phyloP scores from a whole-genome alignment of 2,329 filamentous ascomycete species.

The Aspergillus sergii region DNA sequence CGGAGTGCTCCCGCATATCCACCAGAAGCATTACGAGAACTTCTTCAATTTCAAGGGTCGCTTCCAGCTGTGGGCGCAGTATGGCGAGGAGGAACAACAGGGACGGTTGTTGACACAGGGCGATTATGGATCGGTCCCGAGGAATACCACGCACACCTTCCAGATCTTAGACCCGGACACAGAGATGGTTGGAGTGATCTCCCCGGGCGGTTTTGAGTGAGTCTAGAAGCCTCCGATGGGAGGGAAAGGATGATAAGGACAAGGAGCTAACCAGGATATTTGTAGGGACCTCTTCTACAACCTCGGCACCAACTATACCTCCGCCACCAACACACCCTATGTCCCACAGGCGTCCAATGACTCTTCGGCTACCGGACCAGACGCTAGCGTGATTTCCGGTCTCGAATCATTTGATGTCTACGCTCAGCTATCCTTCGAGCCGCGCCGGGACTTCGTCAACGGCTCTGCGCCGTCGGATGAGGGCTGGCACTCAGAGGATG shows the following conservation, averaged over 20 bases:
- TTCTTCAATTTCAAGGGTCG: constrained; percentile 51
- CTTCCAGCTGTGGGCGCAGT: constrained; percentile 50
- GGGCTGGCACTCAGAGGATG: constrained; percentile 44
- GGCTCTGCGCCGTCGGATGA: constrained; percentile 40
- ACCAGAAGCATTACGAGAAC: constrained; percentile 50
- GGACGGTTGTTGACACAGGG: constrained; percentile 46
- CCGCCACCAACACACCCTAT: constrained; percentile 40
- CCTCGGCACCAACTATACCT: constrained; percentile 41
- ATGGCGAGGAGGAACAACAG: constrained; percentile 34
- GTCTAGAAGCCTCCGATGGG: constrained; percentile 7
- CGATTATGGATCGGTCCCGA: constrained; percentile 51
- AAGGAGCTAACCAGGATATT: neutral
- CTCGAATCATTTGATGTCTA: constrained; percentile 50
- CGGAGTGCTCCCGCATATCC: constrained; percentile 49
- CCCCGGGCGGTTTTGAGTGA: constrained; percentile 53
- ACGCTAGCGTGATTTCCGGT: constrained; percentile 34
- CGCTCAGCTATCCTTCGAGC: constrained; percentile 43
- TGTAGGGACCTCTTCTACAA: constrained; percentile 45
- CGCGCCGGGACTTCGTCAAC: constrained; percentile 46
- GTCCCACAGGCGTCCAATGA: constrained; percentile 34
- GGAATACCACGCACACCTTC: constrained; percentile 53
- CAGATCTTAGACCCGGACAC: constrained; percentile 52
- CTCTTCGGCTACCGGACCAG: constrained; percentile 30
- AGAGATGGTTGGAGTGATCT: constrained; percentile 50
- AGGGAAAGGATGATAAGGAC: neutral